Conservation (phyloP, 805 yeast species). For the Spathaspora hagerdaliae region DNA sequence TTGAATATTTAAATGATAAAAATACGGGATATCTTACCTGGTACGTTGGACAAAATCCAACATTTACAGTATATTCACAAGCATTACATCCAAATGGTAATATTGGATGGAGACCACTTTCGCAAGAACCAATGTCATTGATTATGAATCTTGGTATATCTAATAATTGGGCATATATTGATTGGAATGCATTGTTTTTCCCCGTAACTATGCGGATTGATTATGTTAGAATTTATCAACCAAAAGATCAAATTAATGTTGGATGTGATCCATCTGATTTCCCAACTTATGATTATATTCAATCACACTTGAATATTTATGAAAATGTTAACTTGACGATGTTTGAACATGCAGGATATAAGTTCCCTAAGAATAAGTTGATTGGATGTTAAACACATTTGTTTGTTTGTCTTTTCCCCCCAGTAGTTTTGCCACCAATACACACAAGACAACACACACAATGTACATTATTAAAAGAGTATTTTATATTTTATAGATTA, state of each 20-base stretch:
- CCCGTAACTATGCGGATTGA: slow-evolving; percentile 78
- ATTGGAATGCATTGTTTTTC: slow-evolving; percentile 78
- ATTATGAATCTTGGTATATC: slow-evolving; percentile 87
- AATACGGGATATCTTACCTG: slow-evolving; percentile 74
- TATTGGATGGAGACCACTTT: slow-evolving; percentile 72
- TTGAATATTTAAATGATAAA: slow-evolving; percentile 65
- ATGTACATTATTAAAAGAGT: too few relatives aligned
- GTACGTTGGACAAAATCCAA: slow-evolving; percentile 80
- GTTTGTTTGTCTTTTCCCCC: not conserved
- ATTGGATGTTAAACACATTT: slow-evolving; percentile 11
- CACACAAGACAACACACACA: too few relatives aligned
- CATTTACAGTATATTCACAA: slow-evolving; percentile 65
- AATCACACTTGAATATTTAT: slow-evolving; percentile 67
- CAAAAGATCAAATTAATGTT: slow-evolving; percentile 50
- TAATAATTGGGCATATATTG: slow-evolving; percentile 89
- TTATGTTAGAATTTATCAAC: slow-evolving; percentile 91
- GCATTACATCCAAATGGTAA: slow-evolving; percentile 91
- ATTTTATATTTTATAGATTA: too few relatives aligned
- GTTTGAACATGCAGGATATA: slow-evolving; percentile 75
- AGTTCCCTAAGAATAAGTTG: slow-evolving; percentile 36
- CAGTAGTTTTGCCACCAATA: too few relatives aligned
- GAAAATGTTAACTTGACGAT: slow-evolving; percentile 61
- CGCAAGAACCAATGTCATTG: slow-evolving; percentile 92
- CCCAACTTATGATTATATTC: slow-evolving; percentile 85
- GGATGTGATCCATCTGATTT: slow-evolving; percentile 85